Percentiles rank a stretch among this genome's conserved stretches.
phyloP scores from a whole-genome alignment of 2,329 filamentous ascomycete species.

The Ascochyta rabiei region DNA sequence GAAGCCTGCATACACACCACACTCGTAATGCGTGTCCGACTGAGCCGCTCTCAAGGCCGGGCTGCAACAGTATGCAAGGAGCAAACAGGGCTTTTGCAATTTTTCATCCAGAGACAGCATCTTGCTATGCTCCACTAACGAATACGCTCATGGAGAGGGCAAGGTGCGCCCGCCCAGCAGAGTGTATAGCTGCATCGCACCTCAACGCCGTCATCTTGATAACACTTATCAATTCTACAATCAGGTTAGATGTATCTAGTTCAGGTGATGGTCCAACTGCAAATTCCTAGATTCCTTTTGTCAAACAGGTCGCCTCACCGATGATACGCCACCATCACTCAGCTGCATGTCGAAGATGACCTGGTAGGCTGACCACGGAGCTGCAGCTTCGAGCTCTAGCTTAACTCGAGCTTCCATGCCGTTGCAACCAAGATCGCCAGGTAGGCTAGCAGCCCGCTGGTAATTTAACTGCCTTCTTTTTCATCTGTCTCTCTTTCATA shows the following conservation, averaged over 20 bases:
- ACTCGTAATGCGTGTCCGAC: constrained; percentile 25
- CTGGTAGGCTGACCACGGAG: constrained; percentile 36
- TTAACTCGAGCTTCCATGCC: constrained; percentile 27
- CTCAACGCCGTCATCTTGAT: constrained; percentile 33
- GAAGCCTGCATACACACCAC: constrained; percentile 11
- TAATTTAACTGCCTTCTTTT: constrained; percentile 18
- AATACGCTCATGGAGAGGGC: neutral
- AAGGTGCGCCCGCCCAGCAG: constrained; percentile 23
- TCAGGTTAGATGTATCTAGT: constrained; percentile 20
- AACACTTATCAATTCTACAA: constrained; percentile 13
- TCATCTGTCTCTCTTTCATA: constrained; percentile 2
- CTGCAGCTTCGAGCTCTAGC: constrained; percentile 39
- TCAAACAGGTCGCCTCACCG: constrained; percentile 12
- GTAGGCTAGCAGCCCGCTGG: constrained; percentile 22
- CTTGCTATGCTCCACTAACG: neutral
- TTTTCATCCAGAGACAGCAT: neutral
- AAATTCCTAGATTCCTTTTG: neutral
- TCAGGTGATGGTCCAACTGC: neutral
- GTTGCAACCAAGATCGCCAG: constrained; percentile 36
- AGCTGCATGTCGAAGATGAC: constrained; percentile 35
- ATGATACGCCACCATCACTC: constrained; percentile 27
- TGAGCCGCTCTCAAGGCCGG: constrained; percentile 34
- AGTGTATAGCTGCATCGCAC: constrained; percentile 18
- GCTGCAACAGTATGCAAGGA: constrained; percentile 19
- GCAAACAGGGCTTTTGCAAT: constrained; percentile 33